phyloP scores from a whole-genome alignment of 73 alveolate species.

The Stentor coeruleus region DNA sequence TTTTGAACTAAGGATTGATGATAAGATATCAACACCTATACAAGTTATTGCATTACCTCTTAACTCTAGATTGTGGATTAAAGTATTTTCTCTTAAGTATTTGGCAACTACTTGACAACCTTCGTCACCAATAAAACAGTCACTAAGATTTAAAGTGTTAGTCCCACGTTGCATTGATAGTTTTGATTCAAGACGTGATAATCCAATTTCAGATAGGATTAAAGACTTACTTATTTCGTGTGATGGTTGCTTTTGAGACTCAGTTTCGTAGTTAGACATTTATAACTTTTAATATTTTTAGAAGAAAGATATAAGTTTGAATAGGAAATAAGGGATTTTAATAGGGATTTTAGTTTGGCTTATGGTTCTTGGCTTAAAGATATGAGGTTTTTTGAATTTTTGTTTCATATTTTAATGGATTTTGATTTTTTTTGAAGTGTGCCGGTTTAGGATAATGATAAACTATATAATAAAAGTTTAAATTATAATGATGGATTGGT shows the following conservation, averaged over 20 bases:
- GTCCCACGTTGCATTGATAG: constrained; percentile 29
- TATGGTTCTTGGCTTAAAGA: no score
- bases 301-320: not conserved
- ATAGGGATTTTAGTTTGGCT: not conserved
- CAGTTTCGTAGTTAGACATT: not conserved
- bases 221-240: not conserved
- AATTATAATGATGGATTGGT: no score
- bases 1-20: constrained; percentile 36
- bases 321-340: not conserved
- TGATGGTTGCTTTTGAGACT: not conserved
- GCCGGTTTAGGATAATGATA: no score
- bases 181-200: constrained; percentile 25
- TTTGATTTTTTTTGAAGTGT: no score
- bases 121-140: constrained; percentile 45
- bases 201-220: not conserved
- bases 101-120: constrained; percentile 29
- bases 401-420: no score
- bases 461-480: no score
- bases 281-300: not conserved
- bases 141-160: constrained; percentile 36
- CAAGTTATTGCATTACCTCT: constrained; percentile 49
- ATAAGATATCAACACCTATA: constrained; percentile 26
- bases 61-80: constrained; percentile 35
- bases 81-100: constrained; percentile 28
- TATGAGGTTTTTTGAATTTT: no score